A percentile compares a stretch with the other conserved stretches of the same genome.
These are phyloP conservation scores for Hygrocybe coccinea DNA, from an alignment of 768 basidiomycete genomes.

Conservation along the genomic window DNA sequence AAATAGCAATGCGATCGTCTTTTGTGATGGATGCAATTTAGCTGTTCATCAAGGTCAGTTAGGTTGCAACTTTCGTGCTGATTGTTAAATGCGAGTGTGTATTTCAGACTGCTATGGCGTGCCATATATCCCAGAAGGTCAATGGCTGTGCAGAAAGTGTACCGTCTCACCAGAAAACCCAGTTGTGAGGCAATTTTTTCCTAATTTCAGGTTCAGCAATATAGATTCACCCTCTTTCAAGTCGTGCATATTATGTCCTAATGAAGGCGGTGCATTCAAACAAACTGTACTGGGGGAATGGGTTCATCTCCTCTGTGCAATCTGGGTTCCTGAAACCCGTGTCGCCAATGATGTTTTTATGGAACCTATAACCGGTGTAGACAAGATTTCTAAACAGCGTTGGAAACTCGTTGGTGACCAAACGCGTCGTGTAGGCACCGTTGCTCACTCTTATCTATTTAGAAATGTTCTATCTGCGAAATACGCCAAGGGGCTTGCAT, in stretches of 20 bases:
- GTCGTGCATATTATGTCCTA: slow-evolving; percentile 94
- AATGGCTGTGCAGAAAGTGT: slow-evolving; percentile 98
- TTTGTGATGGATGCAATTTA: slow-evolving; percentile 97
- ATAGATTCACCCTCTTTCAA: slow-evolving; percentile 26
- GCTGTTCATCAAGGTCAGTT: slow-evolving; percentile 95
- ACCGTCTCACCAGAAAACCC: slow-evolving; percentile 96
- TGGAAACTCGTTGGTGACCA: slow-evolving; percentile 88
- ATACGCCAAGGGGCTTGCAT: slow-evolving; percentile 78
- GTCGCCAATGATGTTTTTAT: slow-evolving; percentile 95
- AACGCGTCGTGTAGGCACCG: background rate
- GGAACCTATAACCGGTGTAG: slow-evolving; percentile 93
- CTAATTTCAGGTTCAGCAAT: background rate
- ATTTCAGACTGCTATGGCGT: slow-evolving; percentile 92
- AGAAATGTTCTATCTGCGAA: slow-evolving; percentile 50
- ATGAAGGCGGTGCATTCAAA: slow-evolving; percentile 97
- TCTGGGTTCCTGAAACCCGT: slow-evolving; percentile 93
- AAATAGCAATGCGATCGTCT: slow-evolving; percentile 98
- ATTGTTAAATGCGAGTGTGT: background rate
- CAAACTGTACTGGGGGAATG: slow-evolving; percentile 90
- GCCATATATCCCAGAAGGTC: slow-evolving; percentile 98
- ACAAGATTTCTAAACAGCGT: slow-evolving; percentile 80
- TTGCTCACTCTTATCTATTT: slow-evolving; percentile 1
- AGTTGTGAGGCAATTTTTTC: slow-evolving; percentile 57
- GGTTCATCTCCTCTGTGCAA: slow-evolving; percentile 94
- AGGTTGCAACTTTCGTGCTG: background rate